Evolutionary conservation across 164 flowering plant genomes (phyloP), one percentile per base, ranked within the genome.

Genomic region (Vitis riparia): DNA sequence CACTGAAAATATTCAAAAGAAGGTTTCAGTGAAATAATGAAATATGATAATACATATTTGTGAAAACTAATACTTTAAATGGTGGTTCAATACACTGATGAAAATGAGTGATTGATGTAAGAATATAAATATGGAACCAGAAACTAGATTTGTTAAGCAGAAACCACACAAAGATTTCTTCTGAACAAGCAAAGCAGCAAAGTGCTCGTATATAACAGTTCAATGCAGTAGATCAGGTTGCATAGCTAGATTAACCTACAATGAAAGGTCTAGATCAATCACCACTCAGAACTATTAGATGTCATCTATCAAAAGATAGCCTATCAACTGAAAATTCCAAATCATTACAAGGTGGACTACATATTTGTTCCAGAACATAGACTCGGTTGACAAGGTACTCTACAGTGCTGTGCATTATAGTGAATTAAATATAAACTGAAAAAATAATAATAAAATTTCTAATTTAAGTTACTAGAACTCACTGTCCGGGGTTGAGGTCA

Each of bases 401-500:
- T 47, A 16, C 37, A 23, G 3, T 12, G 11, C 14, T 15, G 14
- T 59, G 11, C 8, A 61, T 12, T 15, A 15, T 49, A 15, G 55
- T 49, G 16, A 15, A 51, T 8, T 17, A 17, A 13, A 27, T 9
- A 14, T 16, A 65, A 65, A 61, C 15, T 15, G 49, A 9, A 16
- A 50, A 2, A 11, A 51, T 59, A 52, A 50, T 11, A 11, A 58
- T 0, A 23, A 27, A 13, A 8, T 15, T 11, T 3, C 5, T 23
- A 23, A 23, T 30, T 13, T 6, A 50, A 56, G 12, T 50, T 14
- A 60, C 1, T 32, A 19, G 48, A 52, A 88, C 96, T 90, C 77
- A 90, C 97, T 73, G 57, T 85, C 93, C 23, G 88, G 86, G 10
- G 98, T 88, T 57, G 99, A 90, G 19, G 79, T 86, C 80, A 87